Percentiles rank a stretch among this genome's conserved stretches.
phyloP scores from a whole-genome alignment of 306 rosid species.

The Ormosia semicastrata region DNA sequence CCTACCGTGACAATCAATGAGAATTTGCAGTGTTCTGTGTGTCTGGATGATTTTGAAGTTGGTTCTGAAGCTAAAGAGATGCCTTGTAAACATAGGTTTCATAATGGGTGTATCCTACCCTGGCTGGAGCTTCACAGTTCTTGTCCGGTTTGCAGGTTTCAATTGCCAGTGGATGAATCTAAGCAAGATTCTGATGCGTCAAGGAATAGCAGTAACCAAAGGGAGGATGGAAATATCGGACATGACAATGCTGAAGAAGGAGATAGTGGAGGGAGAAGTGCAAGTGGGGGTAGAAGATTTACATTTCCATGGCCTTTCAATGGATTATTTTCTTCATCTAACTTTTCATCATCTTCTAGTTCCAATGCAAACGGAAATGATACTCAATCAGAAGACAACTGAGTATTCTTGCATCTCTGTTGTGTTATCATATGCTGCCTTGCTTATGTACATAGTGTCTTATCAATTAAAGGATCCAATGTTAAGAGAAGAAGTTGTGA shows the following conservation, averaged over 20 bases:
- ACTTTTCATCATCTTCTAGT: slow-evolving; percentile 33
- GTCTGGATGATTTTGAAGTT: slow-evolving; percentile 73
- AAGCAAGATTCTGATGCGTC: slow-evolving; percentile 49
- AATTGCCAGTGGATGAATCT: slow-evolving; percentile 58
- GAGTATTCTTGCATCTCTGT: slow-evolving; percentile 18
- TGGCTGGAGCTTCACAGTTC: slow-evolving; percentile 90
- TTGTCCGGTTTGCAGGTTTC: slow-evolving; percentile 82
- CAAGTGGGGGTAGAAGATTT: slow-evolving; percentile 59
- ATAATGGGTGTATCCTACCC: slow-evolving; percentile 65
- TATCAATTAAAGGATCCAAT: slow-evolving; percentile 23
- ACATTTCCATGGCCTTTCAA: slow-evolving; percentile 75
- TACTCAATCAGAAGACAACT: slow-evolving; percentile 53
- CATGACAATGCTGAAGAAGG: slow-evolving; percentile 33
- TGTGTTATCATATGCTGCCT: slow-evolving; percentile 20
- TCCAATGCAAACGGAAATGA: slow-evolving; percentile 35
- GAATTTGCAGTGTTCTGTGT: slow-evolving; percentile 69
- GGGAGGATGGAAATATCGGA: slow-evolving; percentile 29
- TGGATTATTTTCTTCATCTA: slow-evolving; percentile 59
- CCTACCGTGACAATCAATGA: slow-evolving; percentile 52
- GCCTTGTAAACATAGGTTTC: slow-evolving; percentile 87
- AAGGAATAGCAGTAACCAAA: slow-evolving; percentile 34
- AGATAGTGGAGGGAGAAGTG: slow-evolving; percentile 45
- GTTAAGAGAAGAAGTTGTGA: slow-evolving; percentile 18
- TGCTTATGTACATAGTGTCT: slow-evolving; percentile 46
- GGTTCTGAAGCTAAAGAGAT: slow-evolving; percentile 72